Evolutionary conservation across 805 yeast genomes (phyloP).

Genomic region (Sugiyamaella lignohabitans): DNA sequence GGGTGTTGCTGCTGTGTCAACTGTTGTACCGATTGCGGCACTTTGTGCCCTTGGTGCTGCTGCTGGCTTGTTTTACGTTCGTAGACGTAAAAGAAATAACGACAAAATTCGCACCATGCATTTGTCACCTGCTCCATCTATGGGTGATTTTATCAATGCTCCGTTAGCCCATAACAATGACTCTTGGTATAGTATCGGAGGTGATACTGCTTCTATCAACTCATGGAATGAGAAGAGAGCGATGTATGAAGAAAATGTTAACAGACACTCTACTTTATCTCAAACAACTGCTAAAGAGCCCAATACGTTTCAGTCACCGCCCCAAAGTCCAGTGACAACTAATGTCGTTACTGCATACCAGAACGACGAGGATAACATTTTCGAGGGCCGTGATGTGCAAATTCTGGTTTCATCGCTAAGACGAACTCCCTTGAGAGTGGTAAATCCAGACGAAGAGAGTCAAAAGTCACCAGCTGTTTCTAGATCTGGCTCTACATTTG

Average conservation of each 20-base stretch:
- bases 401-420: constrained; percentile 63
- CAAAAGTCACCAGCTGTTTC: constrained; percentile 1
- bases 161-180: constrained; percentile 5
- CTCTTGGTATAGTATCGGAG: constrained; percentile 8
- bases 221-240: constrained; percentile 24
- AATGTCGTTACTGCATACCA: not conserved
- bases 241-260: constrained; percentile 9
- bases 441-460: constrained; percentile 48
- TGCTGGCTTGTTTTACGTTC: constrained; percentile 26
- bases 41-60: constrained; percentile 31
- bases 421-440: constrained; percentile 50
- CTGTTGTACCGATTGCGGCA: constrained; percentile 39
- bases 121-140: constrained; percentile 15
- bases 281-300: constrained; percentile 2
- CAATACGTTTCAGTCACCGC: not conserved
- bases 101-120: constrained; percentile 5
- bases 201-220: constrained; percentile 17
- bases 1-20: constrained; percentile 41
- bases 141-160: constrained; percentile 8
- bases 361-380: constrained; percentile 37
- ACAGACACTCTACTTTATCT: constrained; percentile 1
- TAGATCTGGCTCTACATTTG: constrained; percentile 2
- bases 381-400: constrained; percentile 57
- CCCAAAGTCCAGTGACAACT: not conserved
- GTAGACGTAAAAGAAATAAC: constrained; percentile 6